These are phyloP conservation scores for Phytopythium aichiense DNA, from an alignment of 352 stramenopile species.

Conservation along the genomic window DNA sequence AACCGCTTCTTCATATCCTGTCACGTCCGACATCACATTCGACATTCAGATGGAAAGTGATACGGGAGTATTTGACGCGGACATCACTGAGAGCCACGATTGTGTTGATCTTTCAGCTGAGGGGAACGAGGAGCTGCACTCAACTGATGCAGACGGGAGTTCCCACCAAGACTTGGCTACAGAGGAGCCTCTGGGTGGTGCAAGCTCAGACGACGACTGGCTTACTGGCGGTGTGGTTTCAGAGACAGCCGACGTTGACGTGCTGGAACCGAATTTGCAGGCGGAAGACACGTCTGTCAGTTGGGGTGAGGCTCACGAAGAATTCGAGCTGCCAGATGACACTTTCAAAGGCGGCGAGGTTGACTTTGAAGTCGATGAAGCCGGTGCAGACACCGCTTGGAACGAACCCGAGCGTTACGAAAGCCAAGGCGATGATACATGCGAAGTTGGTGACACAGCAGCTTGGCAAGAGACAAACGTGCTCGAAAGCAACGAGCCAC, in stretches of 20 bases:
- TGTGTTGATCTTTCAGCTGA: neutral
- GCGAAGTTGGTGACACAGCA: neutral
- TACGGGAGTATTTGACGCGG: slow-evolving; percentile 8
- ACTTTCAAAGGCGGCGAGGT: neutral
- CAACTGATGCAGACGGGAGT: too few relatives aligned
- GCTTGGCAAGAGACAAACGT: neutral
- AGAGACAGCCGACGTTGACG: slow-evolving; percentile 1
- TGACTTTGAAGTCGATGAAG: slow-evolving; percentile 1
- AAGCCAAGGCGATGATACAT: neutral
- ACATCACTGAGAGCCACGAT: neutral
- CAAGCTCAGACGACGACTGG: neutral
- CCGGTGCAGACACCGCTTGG: neutral
- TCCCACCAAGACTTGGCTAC: neutral
- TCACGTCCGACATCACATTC: slow-evolving; percentile 43
- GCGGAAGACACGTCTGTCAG: neutral
- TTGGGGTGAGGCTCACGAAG: neutral
- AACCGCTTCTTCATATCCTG: neutral
- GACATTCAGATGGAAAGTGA: slow-evolving; percentile 35
- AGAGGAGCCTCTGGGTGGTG: neutral
- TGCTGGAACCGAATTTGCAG: neutral
- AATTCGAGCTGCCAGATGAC: neutral
- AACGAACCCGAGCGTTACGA: neutral
- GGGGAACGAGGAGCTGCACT: neutral
- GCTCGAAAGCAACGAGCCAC: neutral
- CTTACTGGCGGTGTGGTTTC: neutral